Evolutionary conservation across 805 yeast species (phyloP).

Genomic region (Wickerhamiella sergipiensis): DNA sequence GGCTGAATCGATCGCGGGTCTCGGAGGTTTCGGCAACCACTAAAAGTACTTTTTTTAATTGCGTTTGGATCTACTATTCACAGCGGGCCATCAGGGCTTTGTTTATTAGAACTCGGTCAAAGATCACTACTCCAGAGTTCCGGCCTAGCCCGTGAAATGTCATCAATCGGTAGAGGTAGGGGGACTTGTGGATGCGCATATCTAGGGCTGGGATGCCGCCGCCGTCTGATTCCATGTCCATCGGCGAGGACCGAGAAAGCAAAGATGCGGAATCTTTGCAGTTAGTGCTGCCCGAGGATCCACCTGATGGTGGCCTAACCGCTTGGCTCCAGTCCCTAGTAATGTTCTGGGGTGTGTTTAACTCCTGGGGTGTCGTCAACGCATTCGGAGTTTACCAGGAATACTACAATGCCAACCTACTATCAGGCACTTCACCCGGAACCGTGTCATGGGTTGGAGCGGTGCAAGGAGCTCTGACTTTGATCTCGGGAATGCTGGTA

Average conservation of each 20-base stretch:
- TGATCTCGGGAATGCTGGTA: conserved; percentile 15
- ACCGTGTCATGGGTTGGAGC: conserved; percentile 17
- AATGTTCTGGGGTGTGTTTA: conserved; percentile 14
- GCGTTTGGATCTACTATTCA: too few relatives aligned
- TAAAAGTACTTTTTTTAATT: too few relatives aligned
- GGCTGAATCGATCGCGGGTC: too few relatives aligned
- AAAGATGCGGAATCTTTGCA: background rate
- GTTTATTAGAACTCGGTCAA: too few relatives aligned
- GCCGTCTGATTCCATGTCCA: background rate
- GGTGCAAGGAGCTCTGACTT: conserved; percentile 10
- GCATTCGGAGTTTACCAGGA: conserved; percentile 18
- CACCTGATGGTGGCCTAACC: conserved; percentile 18
- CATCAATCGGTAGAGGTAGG: background rate
- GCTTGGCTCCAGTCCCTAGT: conserved; percentile 19
- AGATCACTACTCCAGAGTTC: too few relatives aligned
- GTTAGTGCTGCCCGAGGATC: background rate
- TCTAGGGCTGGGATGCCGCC: background rate
- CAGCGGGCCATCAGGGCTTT: too few relatives aligned
- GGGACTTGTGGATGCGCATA: background rate
- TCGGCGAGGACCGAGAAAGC: background rate
- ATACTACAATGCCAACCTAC: conserved; percentile 9
- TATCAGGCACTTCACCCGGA: conserved; percentile 7
- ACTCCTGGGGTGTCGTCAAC: conserved; percentile 17
- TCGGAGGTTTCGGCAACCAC: too few relatives aligned
- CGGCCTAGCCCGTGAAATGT: too few relatives aligned